Conservation (phyloP, 352 stramenopile genomes). For the Phytophthora sp. region DNA sequence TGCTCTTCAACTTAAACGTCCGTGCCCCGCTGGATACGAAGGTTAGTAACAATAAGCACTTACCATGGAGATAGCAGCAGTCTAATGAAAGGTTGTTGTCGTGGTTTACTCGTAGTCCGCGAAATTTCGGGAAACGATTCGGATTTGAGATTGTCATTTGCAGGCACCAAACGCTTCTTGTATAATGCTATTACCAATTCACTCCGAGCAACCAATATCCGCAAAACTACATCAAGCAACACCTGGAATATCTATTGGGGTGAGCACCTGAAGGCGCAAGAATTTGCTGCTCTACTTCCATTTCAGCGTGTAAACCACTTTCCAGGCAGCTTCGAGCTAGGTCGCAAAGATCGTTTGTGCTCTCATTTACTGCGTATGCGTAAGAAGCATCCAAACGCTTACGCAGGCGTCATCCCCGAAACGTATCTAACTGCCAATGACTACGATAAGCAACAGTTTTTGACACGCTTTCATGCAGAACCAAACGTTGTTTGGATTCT, state of each 20-base stretch:
- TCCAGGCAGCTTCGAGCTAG: constrained; percentile 76
- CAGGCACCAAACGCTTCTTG: constrained; percentile 75
- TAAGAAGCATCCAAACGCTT: constrained; percentile 62
- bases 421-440: constrained; percentile 76
- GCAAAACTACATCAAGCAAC: constrained; percentile 36
- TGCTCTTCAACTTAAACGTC: constrained; percentile 43
- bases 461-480: constrained; percentile 48
- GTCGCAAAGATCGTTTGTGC: constrained; percentile 77
- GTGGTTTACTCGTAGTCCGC: constrained; percentile 31
- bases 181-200: constrained; percentile 76
- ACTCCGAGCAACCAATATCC: constrained; percentile 51
- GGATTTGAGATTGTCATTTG: constrained; percentile 49
- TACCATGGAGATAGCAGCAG: background rate
- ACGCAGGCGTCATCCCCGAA: constrained; percentile 66
- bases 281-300: constrained; percentile 47
- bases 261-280: constrained; percentile 57
- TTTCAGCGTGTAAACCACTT: constrained; percentile 82
- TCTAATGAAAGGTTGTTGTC: no score
- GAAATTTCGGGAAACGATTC: constrained; percentile 27
- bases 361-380: constrained; percentile 62
- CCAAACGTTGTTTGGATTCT: constrained; percentile 75
- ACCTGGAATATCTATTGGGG: constrained; percentile 82
- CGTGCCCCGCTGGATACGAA: constrained; percentile 67
- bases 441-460: constrained; percentile 73
- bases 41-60: constrained; percentile 22